phyloP scores from a whole-genome alignment of 2,329 filamentous ascomycete genomes.

The Xylariaceae sp. region DNA sequence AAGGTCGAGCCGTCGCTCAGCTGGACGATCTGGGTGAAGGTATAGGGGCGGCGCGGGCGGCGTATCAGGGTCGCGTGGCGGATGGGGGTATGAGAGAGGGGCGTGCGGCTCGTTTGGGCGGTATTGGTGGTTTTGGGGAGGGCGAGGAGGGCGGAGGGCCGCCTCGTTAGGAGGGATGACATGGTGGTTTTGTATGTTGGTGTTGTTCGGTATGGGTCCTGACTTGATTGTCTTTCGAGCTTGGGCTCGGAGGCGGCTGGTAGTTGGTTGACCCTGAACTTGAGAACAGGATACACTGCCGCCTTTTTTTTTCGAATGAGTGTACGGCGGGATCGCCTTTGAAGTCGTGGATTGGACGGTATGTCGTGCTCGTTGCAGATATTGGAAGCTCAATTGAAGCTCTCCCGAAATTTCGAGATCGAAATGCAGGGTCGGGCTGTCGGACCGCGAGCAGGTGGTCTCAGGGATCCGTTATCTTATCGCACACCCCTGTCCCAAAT shows the following conservation, averaged over 20 bases:
- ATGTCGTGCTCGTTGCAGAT: no score
- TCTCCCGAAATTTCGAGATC: no score
- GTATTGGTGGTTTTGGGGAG: slow-evolving; percentile 13
- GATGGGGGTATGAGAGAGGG: slow-evolving; percentile 48
- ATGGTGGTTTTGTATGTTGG: slow-evolving; percentile 20
- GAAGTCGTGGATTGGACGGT: no score
- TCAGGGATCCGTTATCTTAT: not conserved
- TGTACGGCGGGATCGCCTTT: no score
- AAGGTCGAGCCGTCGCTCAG: slow-evolving; percentile 88
- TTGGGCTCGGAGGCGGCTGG: not conserved
- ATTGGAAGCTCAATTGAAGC: no score
- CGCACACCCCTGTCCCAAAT: not conserved
- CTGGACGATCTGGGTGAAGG: slow-evolving; percentile 93
- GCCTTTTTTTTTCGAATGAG: no score
- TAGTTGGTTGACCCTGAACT: no score
- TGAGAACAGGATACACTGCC: no score
- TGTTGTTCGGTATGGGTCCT: slow-evolving; percentile 27
- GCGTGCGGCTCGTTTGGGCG: slow-evolving; percentile 16
- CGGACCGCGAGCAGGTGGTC: slow-evolving; percentile 5
- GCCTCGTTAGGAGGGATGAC: slow-evolving; percentile 10
- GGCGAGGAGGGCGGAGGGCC: slow-evolving; percentile 12
- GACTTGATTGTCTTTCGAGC: slow-evolving; percentile 27
- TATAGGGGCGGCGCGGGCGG: slow-evolving; percentile 89
- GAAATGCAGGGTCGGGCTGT: not conserved
- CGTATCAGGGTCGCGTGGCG: slow-evolving; percentile 81